Conservation (phyloP, 345 rosid genomes). For the Aquilaria malaccensis region DNA sequence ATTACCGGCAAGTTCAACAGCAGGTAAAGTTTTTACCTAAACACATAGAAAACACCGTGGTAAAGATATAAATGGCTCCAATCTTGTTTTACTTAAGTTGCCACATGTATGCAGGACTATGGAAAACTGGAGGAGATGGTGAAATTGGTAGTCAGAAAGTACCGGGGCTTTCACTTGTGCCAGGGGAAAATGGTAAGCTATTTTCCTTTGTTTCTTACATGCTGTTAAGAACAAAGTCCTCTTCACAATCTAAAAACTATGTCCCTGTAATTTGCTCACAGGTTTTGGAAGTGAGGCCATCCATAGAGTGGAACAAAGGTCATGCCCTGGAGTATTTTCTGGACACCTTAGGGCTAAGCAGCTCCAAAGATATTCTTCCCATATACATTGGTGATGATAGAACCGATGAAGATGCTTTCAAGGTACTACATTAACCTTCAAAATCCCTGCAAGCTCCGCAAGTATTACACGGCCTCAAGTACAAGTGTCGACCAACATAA, state of each 20-base stretch:
- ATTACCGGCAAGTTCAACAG: conserved; percentile 24
- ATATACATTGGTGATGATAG: conserved; percentile 55
- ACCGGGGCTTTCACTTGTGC: conserved; percentile 25
- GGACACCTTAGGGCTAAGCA: conserved; percentile 30
- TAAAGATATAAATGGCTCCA: background rate
- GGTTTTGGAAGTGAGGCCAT: conserved; percentile 57
- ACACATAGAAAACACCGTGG: too few species aligned
- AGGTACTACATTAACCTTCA: conserved; percentile 20
- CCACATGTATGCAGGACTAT: conserved; percentile 22
- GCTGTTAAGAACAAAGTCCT: background rate
- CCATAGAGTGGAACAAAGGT: conserved; percentile 56
- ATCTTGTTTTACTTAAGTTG: background rate
- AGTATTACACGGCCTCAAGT: too few species aligned
- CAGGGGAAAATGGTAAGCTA: conserved; percentile 43
- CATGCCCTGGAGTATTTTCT: conserved; percentile 44
- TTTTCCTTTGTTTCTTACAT: too few species aligned
- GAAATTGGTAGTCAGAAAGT: conserved; percentile 24
- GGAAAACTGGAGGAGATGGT: conserved; percentile 27
- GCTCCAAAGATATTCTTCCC: conserved; percentile 36
- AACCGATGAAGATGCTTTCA: conserved; percentile 63
- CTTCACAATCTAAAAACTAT: background rate
- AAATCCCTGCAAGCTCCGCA: too few species aligned
- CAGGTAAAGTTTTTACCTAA: conserved; percentile 14
- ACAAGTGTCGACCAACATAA: too few species aligned
- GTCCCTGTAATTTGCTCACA: background rate